These are phyloP conservation scores for Leccinum variabile DNA, from an alignment of 1,284 basidiomycete genomes.

Conservation along the genomic window DNA sequence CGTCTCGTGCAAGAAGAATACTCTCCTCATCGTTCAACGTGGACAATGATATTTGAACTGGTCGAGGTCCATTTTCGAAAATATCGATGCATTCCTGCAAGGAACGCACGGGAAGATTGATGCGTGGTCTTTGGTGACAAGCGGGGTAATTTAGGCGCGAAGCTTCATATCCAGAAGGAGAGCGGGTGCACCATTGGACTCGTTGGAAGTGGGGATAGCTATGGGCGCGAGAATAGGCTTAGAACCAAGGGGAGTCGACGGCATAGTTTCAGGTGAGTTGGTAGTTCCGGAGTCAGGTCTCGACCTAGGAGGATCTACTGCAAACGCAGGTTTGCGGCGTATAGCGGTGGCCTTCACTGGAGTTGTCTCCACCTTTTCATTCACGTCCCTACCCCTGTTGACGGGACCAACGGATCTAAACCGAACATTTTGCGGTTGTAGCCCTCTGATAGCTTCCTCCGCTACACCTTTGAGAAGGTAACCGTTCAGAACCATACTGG, in stretches of 20 bases:
- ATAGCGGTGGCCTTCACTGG: conserved; percentile 15
- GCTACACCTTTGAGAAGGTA: conserved; percentile 87
- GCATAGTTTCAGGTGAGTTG: conserved; percentile 22
- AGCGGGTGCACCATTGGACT: conserved; percentile 34
- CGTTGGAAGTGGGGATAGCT: conserved; percentile 20
- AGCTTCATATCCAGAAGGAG: conserved; percentile 53
- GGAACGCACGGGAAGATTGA: conserved; percentile 45
- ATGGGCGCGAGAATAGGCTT: conserved; percentile 22
- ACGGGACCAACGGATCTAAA: conserved; percentile 43
- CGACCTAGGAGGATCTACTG: conserved; percentile 27
- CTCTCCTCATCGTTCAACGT: conserved; percentile 92
- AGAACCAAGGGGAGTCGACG: conserved; percentile 12
- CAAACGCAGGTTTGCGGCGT: conserved; percentile 27
- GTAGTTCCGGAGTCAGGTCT: conserved; percentile 18
- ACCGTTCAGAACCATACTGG: conserved; percentile 91
- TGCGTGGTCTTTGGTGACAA: conserved; percentile 20
- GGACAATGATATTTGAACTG: conserved; percentile 52
- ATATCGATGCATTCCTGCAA: conserved; percentile 82
- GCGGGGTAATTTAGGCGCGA: conserved; percentile 34
- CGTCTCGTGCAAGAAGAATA: conserved; percentile 84
- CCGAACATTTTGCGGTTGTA: conserved; percentile 45
- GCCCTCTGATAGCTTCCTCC: conserved; percentile 40
- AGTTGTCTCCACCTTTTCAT: conserved; percentile 21
- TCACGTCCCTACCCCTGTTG: conserved; percentile 31
- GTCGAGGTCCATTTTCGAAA: conserved; percentile 81